Base-by-base conservation (phyloP, 1,284 basidiomycete species). In the Uromyces viciae-fabae region DNA sequence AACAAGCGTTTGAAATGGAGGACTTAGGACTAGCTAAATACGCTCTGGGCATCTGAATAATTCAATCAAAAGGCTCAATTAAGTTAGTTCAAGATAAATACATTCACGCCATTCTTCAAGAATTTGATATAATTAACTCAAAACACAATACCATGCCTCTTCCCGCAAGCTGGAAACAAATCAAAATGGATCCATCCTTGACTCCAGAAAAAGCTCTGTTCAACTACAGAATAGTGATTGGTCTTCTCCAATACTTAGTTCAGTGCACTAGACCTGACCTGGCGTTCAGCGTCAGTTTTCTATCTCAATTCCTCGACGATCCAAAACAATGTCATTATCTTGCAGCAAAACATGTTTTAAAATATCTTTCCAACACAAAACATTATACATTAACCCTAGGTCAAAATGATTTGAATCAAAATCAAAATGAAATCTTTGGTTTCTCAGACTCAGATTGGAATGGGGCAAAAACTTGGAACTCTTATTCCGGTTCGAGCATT, bases 271-370 rank as follows among this genome's bases (percentile, higher is more conserved):
- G 33, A 17, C 71, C 71, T 1, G 28, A 73, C 31, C 49, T 73
- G 22, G 43, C 71, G 1, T 73, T 73, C 36, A 25, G n/a, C 7
- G 71, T 73, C 43, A 54, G 43, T 19, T 54, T 73, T 33, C 46
- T 73, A 1, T 73, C 49, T 17, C 71, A 73, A 73, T 73, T 73
- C 19, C 71, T 73, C 15, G 66, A 69, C 17, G 40, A 42, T n/a
- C 66, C 66, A 17, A 1, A 8, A 25, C 19, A 22, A 36, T 46
- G 8, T 1, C 38, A 69, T 42, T 69, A 69, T 25, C 66, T 42
- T 42, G 66, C 38, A 7, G 66, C 66, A 11, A 11, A 11, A 3
- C 66, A 69, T 17, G 66, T 42, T 11, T 15, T 69, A 15, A 5
- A 42, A 17, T 69, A 69, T 25, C 38, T 69, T 42, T 46, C 36